phyloP scores from a whole-genome alignment of 1,139 yeast genomes.

The Suhomyces atakaporum region DNA sequence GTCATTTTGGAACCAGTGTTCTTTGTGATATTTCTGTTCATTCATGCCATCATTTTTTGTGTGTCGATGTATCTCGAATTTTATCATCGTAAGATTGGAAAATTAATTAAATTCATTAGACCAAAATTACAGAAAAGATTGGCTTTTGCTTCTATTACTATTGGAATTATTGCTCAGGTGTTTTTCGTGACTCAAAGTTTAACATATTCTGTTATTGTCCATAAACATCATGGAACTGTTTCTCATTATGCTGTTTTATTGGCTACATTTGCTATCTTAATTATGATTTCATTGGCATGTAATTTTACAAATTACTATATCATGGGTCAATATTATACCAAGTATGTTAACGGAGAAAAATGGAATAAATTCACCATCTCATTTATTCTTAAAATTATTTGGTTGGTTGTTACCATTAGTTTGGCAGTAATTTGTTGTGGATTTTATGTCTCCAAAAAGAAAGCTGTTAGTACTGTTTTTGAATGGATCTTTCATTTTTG shows the following conservation, averaged over 20 bases:
- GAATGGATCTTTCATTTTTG: slow-evolving; percentile 42
- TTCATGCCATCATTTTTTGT: slow-evolving; percentile 30
- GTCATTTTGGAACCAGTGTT: slow-evolving; percentile 29
- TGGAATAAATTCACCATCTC: slow-evolving; percentile 37
- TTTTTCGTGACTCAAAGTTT: slow-evolving; percentile 29
- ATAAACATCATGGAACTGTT: slow-evolving; percentile 18
- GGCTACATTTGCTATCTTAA: slow-evolving; percentile 30
- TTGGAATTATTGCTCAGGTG: slow-evolving; percentile 29
- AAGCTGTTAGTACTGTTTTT: slow-evolving; percentile 27
- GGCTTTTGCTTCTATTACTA: slow-evolving; percentile 28
- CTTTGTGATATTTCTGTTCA: slow-evolving; percentile 25
- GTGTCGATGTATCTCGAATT: slow-evolving; percentile 31
- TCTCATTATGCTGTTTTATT: slow-evolving; percentile 29
- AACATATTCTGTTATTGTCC: slow-evolving; percentile 25
- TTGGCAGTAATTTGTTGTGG: slow-evolving; percentile 32
- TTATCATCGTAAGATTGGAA: slow-evolving; percentile 35
- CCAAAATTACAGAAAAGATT: slow-evolving; percentile 30
- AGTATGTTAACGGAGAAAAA: slow-evolving; percentile 33
- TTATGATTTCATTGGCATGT: slow-evolving; percentile 21
- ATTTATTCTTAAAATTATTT: slow-evolving; percentile 31
- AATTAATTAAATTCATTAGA: slow-evolving; percentile 32
- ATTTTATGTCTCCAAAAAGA: slow-evolving; percentile 24
- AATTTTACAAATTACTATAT: slow-evolving; percentile 34
- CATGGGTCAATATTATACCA: slow-evolving; percentile 34
- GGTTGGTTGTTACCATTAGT: slow-evolving; percentile 32